Conservation (phyloP, 176 grass and related monocot genomes). For the Cenchrus purpureus region DNA sequence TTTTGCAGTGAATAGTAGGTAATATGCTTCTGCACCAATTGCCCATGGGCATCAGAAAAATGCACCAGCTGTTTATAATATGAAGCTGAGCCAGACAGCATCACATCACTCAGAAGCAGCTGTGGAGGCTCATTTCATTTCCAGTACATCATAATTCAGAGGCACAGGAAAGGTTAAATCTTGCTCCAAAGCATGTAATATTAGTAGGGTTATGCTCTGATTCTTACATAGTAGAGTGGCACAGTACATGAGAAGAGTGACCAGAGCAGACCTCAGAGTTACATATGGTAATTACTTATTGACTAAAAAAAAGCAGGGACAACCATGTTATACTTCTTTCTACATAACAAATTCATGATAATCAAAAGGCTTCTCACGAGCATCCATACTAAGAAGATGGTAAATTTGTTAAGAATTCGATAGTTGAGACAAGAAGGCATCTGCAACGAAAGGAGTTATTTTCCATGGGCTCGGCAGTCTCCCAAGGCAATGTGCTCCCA, state of each 20-base stretch:
- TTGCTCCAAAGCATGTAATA: constrained; percentile 5
- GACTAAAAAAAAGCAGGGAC: too few species aligned
- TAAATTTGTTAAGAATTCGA: too few species aligned
- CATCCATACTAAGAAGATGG: too few species aligned
- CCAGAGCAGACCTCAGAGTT: constrained; percentile 1
- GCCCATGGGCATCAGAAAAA: constrained; percentile 33
- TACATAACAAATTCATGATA: too few species aligned
- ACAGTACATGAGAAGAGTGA: constrained; percentile 28
- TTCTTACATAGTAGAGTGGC: constrained; percentile 40
- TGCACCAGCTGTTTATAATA: constrained; percentile 26
- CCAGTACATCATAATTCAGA: constrained; percentile 12
- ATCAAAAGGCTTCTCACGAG: too few species aligned
- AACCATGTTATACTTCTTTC: too few species aligned
- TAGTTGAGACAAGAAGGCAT: too few species aligned
- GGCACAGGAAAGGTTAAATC: neutral
- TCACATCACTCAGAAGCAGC: neutral
- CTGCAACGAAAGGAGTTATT: too few species aligned
- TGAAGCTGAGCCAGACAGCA: constrained; percentile 10
- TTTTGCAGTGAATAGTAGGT: constrained; percentile 12
- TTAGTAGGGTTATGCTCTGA: constrained; percentile 27
- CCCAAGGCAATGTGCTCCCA: too few species aligned
- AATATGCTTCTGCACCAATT: constrained; percentile 18
- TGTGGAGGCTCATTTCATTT: neutral
- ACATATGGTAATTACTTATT: constrained; percentile 40
- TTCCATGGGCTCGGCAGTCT: too few species aligned